Base-by-base conservation (phyloP, 192 early-diverging fungal species). In the Entomortierella lignicola region DNA sequence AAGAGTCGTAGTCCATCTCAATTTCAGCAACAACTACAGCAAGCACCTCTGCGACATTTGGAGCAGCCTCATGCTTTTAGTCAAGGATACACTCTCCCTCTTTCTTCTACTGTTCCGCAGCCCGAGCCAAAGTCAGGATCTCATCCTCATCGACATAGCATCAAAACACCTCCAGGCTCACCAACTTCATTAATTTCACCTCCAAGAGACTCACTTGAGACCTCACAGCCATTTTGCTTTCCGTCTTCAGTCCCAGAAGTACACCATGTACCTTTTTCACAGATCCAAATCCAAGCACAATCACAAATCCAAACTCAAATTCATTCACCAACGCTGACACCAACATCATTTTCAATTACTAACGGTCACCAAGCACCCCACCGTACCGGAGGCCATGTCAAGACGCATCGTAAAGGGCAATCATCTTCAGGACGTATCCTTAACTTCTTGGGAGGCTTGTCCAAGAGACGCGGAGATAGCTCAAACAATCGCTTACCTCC, bases 341-440 rank as follows among this genome's bases (percentile, higher is more conserved):
- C n/a, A n/a, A n/a, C 13, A 2, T 26, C 43, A 44, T 26, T 39
- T 27, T 2, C 7, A 48, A 18, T 47, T 2, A 43, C 27, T 15
- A 27, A 55, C 26, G 47, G 53, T 21, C 23, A 1, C 18, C 25
- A 26, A 23, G 47, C 25, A 26, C 55, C 4, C 20, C 54, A 30
- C 20, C 26, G 69, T 31, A 63, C 34, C 39, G 34, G 47, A 41
- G 27, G 55, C 1, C 58, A 65, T 54, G 57, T 12, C 8, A 79
- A 79, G 43, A 55, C 61, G 5, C 75, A 79, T 25, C 61, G 63
- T 0, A 79, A 79, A 34, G 61, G 57, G 11, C 48, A 55, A 17
- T 79, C 72, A 1, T 65, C 74, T 37, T 79, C 75, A 26, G 75
- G 75, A 31, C 67, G 75, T 6, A 27, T 79, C 8, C 52, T 79